These are phyloP conservation scores for Dovyalis caffra DNA, from an alignment of 345 rosid genomes.

Conservation along the genomic window DNA sequence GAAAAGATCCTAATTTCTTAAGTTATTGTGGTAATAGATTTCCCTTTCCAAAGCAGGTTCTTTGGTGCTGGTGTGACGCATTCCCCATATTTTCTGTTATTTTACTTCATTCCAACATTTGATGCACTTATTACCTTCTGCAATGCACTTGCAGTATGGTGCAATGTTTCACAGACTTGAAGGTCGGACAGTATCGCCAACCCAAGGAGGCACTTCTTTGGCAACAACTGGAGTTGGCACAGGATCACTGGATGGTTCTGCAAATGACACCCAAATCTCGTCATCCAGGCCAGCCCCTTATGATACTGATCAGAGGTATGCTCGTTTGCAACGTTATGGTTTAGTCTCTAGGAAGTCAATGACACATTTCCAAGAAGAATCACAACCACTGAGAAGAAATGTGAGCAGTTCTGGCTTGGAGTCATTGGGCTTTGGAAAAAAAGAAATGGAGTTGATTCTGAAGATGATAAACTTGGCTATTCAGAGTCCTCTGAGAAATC, in stretches of 20 bases:
- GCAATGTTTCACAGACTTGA: slow-evolving; percentile 46
- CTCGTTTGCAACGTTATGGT: slow-evolving; percentile 60
- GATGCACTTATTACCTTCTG: slow-evolving; percentile 6
- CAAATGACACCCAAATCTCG: slow-evolving; percentile 37
- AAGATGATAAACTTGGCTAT: slow-evolving; percentile 37
- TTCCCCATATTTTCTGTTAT: background rate
- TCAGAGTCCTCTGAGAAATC: slow-evolving; percentile 42
- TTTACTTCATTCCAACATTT: background rate
- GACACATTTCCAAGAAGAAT: slow-evolving; percentile 59
- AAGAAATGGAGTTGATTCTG: slow-evolving; percentile 39
- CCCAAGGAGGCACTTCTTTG: slow-evolving; percentile 41
- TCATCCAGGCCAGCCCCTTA: slow-evolving; percentile 42
- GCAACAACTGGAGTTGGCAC: slow-evolving; percentile 34
- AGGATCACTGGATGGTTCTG: slow-evolving; percentile 35
- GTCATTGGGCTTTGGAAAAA: slow-evolving; percentile 45
- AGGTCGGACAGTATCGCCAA: slow-evolving; percentile 36
- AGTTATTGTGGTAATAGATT: background rate
- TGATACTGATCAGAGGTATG: slow-evolving; percentile 58
- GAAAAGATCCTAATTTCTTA: background rate
- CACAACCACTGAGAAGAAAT: slow-evolving; percentile 50
- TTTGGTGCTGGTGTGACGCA: background rate
- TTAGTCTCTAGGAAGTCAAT: slow-evolving; percentile 60
- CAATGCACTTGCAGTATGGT: slow-evolving; percentile 42
- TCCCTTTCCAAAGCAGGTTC: background rate
- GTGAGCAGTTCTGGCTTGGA: slow-evolving; percentile 46